A percentile compares a stretch with the other conserved stretches of the same genome.
Conservation (phyloP, 495 filamentous ascomycete species). For the Hypomontagnella submonticulosa region DNA sequence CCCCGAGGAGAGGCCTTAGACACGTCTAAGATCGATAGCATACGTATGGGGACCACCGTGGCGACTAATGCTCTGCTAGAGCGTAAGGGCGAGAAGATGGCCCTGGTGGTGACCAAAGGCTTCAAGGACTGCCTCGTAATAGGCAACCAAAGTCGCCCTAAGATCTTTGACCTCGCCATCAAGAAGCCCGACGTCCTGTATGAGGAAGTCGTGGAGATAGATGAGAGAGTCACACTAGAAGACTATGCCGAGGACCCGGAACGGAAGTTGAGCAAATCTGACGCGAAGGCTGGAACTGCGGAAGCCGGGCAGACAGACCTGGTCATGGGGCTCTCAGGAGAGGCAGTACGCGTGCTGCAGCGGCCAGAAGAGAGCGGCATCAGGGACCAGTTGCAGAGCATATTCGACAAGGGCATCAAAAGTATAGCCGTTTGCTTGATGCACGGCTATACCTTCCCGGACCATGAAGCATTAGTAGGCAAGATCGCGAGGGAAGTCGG, state of each 20-base stretch:
- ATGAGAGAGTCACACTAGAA: conserved; percentile 87
- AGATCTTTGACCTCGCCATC: conserved; percentile 86
- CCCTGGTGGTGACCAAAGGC: conserved; percentile 89
- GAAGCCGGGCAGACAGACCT: conserved; percentile 61
- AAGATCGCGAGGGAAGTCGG: conserved; percentile 76
- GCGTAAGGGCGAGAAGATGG: conserved; percentile 92
- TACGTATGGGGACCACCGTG: conserved; percentile 91
- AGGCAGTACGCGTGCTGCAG: conserved; percentile 74
- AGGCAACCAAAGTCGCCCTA: conserved; percentile 84
- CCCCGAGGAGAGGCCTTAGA: conserved; percentile 85
- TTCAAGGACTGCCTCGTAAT: conserved; percentile 93
- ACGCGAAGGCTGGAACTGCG: conserved; percentile 58
- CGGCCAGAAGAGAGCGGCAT: conserved; percentile 66
- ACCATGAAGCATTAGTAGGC: conserved; percentile 76
- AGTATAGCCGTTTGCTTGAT: conserved; percentile 83
- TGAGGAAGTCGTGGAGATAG: conserved; percentile 78
- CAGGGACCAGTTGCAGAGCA: conserved; percentile 62
- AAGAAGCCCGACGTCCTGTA: conserved; percentile 83
- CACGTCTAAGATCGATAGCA: conserved; percentile 83
- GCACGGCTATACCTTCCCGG: conserved; percentile 83
- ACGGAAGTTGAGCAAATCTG: conserved; percentile 62
- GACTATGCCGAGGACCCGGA: conserved; percentile 87
- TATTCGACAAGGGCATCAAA: conserved; percentile 70
- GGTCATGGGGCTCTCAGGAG: conserved; percentile 73
- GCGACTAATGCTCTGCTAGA: conserved; percentile 91